Evolutionary conservation across 2,329 filamentous ascomycete species (phyloP).

Genomic region (Elsinoe perseae): DNA sequence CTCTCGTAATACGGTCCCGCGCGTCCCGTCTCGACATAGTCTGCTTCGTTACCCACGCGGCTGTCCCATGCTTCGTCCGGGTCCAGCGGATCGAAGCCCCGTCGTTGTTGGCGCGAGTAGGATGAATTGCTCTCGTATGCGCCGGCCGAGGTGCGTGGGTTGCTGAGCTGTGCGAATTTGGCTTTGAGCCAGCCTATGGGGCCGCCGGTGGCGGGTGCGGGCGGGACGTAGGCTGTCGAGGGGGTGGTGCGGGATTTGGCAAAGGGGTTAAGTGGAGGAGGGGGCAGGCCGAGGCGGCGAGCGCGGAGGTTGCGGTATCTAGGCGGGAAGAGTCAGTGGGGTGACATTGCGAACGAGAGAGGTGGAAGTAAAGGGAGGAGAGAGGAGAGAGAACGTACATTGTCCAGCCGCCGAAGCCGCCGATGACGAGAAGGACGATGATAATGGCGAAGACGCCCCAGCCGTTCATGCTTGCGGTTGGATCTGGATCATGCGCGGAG

Average conservation of each 20-base stretch:
- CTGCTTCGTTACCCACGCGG: slow-evolving; percentile 65
- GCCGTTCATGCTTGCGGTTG: slow-evolving; percentile 21
- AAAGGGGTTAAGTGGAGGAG: slow-evolving; percentile 67
- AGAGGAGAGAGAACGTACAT: slow-evolving; percentile 29
- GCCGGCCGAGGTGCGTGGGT: slow-evolving; percentile 58
- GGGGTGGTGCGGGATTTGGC: slow-evolving; percentile 27
- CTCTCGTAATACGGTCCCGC: slow-evolving; percentile 63
- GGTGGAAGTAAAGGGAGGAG: slow-evolving; percentile 16
- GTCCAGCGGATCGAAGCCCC: slow-evolving; percentile 60
- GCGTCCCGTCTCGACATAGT: slow-evolving; percentile 35
- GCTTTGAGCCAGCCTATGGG: slow-evolving; percentile 66
- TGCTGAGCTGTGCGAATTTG: slow-evolving; percentile 55
- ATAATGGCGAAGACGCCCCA: slow-evolving; percentile 61
- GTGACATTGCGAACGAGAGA: too few species aligned
- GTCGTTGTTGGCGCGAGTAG: slow-evolving; percentile 22
- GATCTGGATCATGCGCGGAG: slow-evolving; percentile 3
- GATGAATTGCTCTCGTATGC: slow-evolving; percentile 33
- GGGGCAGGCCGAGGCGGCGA: slow-evolving; percentile 64
- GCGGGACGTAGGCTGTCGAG: slow-evolving; percentile 38
- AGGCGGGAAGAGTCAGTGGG: neutral
- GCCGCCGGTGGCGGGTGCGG: slow-evolving; percentile 51
- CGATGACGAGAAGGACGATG: slow-evolving; percentile 56
- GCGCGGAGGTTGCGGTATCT: slow-evolving; percentile 64
- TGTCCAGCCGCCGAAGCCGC: slow-evolving; percentile 58
- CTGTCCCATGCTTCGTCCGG: slow-evolving; percentile 83